Base-by-base conservation (phyloP, 2,329 filamentous ascomycete species). In the Cercospora sojina region DNA sequence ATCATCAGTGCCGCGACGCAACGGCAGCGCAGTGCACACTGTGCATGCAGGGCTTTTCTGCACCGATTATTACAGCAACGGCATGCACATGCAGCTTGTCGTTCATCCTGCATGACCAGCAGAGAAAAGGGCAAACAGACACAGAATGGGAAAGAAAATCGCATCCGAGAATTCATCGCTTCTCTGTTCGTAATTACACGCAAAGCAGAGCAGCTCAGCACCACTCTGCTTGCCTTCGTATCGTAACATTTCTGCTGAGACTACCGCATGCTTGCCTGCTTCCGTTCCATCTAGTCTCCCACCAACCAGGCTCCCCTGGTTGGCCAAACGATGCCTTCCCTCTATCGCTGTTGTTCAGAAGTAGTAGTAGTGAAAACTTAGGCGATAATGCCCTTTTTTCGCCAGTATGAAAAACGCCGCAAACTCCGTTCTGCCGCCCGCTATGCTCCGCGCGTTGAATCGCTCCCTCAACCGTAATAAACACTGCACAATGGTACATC, bases 271-370 rank as follows among this genome's bases (percentile, higher is more conserved):
- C 53, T 57, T 32, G n/a, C 53, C 35, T 57, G 47, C 47, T 57
- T 57, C 27, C 53, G 53, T 57, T 20, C 25, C 25, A 57, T 57
- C 25, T 57, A 57, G 13, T 32, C 13, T 32, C 13, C 18, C 53
- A 18, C 53, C 53, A 12, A 20, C 53, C 53, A 20, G n/a, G 8
- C 20, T 32, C 27, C 27, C n/a, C 27, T 35, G 53, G 31, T 57
- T 57, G 53, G 31, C 5, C 16, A 23, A 20, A 35, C 53, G 29
- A 20, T 31, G 27, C 53, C 53, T 57, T n/a, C 53, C 16, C 18
- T 57, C 53, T 57, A 57, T 57, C 53, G 53, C 53, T 57, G 53
- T 35, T 18, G 53, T 35, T 35, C 27, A 57, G 53, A 23, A 57
- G 31, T 23, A 57, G 53, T 23, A 57, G 53, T 57, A 18, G 51